Evolutionary conservation across 75 land plant species (phyloP).

Genomic region (Pinus taeda): DNA sequence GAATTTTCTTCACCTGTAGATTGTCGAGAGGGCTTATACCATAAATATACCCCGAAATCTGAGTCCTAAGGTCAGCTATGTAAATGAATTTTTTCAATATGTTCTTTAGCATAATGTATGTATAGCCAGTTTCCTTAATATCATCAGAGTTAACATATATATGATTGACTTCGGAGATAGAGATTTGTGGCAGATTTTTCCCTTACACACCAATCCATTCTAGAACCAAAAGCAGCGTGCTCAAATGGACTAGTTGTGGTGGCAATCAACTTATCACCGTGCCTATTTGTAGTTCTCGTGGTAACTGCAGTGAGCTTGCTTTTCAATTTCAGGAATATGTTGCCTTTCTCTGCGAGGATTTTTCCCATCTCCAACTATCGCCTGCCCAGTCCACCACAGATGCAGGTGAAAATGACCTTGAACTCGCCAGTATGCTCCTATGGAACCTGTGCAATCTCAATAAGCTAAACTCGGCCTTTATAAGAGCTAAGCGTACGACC

Average conservation of each 20-base stretch:
- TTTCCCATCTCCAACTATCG: too few species aligned
- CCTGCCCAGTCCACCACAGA: too few species aligned
- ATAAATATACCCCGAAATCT: too few species aligned
- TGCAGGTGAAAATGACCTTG: too few species aligned
- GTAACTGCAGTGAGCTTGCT: conserved; percentile 98
- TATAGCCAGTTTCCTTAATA: conserved; percentile 97
- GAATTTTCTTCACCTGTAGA: too few species aligned
- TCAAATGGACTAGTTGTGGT: conserved; percentile 98
- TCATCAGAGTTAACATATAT: conserved; percentile 74
- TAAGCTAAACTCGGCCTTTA: too few species aligned
- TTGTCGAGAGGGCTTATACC: too few species aligned
- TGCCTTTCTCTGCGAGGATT: conserved; percentile 36
- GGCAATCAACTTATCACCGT: conserved; percentile 97
- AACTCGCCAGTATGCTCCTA: too few species aligned
- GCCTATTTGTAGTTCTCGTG: conserved; percentile 94
- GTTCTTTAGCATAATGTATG: conserved; percentile 98
- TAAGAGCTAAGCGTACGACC: too few species aligned
- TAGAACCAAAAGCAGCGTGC: conserved; percentile 91
- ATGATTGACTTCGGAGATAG: conserved; percentile 21
- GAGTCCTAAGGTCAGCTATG: conserved; percentile 57
- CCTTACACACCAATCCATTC: conserved; percentile 98
- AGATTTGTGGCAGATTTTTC: conserved; percentile 96
- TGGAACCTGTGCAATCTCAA: too few species aligned
- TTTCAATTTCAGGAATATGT: conserved; percentile 98
- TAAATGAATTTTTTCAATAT: conserved; percentile 57